These are phyloP conservation scores for Erysimum cheiranthoides DNA, from an alignment of 345 rosid species.

Conservation along the genomic window DNA sequence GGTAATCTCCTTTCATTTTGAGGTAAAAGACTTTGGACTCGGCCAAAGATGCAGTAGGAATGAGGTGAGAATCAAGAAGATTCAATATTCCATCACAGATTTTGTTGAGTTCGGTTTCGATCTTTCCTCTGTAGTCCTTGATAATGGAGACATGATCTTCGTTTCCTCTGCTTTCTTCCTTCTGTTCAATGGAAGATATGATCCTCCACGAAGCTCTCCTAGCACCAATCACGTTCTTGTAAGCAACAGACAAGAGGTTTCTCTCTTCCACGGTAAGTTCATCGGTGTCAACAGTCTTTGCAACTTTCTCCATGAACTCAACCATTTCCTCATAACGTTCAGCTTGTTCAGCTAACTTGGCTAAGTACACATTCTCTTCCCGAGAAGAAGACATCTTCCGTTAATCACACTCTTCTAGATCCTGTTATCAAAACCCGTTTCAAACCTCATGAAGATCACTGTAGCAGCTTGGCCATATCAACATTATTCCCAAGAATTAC, in stretches of 20 bases:
- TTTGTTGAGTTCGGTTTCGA: slow-evolving; percentile 87
- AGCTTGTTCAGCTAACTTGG: slow-evolving; percentile 98
- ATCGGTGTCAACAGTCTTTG: slow-evolving; percentile 80
- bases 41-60: slow-evolving; percentile 84
- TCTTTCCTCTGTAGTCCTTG: slow-evolving; percentile 90
- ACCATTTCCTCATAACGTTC: slow-evolving; percentile 99
- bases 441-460: slow-evolving; percentile 1
- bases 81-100: slow-evolving; percentile 89
- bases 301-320: slow-evolving; percentile 98
- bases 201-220: slow-evolving; percentile 99
- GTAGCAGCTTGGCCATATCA: slow-evolving; percentile 2
- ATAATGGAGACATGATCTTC: slow-evolving; percentile 80
- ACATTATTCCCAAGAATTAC: neutral
- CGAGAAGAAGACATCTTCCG: slow-evolving; percentile 57
- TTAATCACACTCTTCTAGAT: slow-evolving; percentile 21
- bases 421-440: slow-evolving; percentile 13
- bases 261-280: slow-evolving; percentile 98
- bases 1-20: slow-evolving; percentile 99
- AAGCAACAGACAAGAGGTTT: slow-evolving; percentile 94
- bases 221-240: slow-evolving; percentile 98
- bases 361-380: slow-evolving; percentile 93
- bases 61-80: slow-evolving; percentile 86
- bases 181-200: slow-evolving; percentile 97
- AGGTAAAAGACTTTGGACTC: slow-evolving; percentile 98
- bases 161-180: slow-evolving; percentile 96